Evolutionary conservation across 2,329 filamentous ascomycete genomes (phyloP).

Genomic region (Botryotinia calthae): DNA sequence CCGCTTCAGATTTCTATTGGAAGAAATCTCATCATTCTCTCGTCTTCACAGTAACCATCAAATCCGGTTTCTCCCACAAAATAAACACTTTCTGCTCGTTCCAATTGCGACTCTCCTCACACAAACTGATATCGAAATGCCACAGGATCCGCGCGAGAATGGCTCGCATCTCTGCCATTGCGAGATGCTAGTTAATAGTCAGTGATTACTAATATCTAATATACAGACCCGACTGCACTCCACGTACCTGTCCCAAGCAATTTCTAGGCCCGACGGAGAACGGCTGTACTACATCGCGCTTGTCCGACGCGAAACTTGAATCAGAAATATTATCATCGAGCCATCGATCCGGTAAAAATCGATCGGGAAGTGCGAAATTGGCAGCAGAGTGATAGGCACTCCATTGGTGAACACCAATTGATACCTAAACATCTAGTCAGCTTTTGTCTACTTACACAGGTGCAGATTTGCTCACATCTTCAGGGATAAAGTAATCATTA

Average conservation of each 20-base stretch:
- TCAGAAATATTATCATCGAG: background rate
- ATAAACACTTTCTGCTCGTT: background rate
- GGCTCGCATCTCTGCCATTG: background rate
- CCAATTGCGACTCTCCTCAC: background rate
- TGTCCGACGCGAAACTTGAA: background rate
- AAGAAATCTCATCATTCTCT: no score
- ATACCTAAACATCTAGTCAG: background rate
- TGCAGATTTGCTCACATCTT: background rate
- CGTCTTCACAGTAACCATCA: background rate
- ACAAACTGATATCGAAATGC: background rate
- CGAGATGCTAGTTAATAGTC: background rate
- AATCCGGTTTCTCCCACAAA: background rate
- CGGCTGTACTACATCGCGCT: background rate
- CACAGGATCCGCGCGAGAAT: background rate
- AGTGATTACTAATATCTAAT: background rate
- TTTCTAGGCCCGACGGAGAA: background rate
- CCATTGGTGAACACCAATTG: background rate
- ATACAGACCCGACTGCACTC: background rate
- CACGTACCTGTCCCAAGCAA: background rate
- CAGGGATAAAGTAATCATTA: background rate
- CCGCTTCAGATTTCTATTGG: no score
- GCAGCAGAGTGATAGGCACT: background rate
- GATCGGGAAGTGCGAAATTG: background rate
- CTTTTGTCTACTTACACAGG: background rate
- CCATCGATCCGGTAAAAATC: background rate